Evolutionary conservation across 2,329 filamentous ascomycete species (phyloP), one percentile per base, ranked within the genome.

Genomic region (Botryosphaeria dothidea): DNA sequence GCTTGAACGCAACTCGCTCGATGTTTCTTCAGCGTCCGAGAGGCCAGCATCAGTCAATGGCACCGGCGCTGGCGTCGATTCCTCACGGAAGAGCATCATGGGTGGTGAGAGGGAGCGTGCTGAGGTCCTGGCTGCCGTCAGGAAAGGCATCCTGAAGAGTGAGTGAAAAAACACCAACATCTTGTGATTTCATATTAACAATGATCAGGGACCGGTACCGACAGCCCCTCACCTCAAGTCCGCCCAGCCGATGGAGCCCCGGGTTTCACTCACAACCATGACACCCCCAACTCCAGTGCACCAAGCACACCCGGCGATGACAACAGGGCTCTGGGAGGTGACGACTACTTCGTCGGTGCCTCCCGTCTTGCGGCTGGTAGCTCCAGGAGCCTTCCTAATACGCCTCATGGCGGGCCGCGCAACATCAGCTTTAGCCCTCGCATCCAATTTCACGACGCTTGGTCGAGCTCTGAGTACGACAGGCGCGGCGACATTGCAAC

Each of bases 81-180:
- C 17, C n/a, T 82, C 88, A 15, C 87, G 93, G 69, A 94, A 92
- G 82, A 98, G 93, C 80, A 96, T 97, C 71, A 85, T 97, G 52
- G 94, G 93, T 43, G 91, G 92, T 29, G 95, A 98, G 69, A 90
- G 84, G 72, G 95, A 98, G 74, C 89, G 94, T 68, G 92, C 93
- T 0, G 94, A 98, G 75, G 91, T 97, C 17, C 85, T 98, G 48
- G 92, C 93, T 21, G 92, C 93, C 6, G 92, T 98, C 54, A 92
- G 92, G 74, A 97, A 97, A 80, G 95, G 95, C 56, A 99, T 99
- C 57, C 79, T 99, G 64, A 99, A 99, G 81, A 91, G 93, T 91
- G 85, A 77, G 86, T 78, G 45, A 5, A 15, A n/a, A 6, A 27
- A 4, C 17, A 21, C 6, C 15, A 25, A 25, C 2, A 15, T 2